phyloP scores from a whole-genome alignment of 352 stramenopile species.

The Elongisporangium anandrum region DNA sequence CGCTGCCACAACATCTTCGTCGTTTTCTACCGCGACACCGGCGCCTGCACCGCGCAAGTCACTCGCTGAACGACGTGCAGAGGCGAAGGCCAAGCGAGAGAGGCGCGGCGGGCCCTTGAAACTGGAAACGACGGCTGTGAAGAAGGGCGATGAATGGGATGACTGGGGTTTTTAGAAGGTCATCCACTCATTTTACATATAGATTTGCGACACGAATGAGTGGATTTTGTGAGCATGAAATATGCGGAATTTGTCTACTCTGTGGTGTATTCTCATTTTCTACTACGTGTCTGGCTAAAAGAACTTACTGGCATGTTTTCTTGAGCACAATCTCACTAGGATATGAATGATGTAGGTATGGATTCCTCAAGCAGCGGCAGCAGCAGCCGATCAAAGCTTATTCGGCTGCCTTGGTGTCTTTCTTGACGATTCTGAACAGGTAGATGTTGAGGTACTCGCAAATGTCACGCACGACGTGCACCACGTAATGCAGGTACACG shows the following conservation, averaged over 20 bases:
- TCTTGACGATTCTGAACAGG: conserved; percentile 73
- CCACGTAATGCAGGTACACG: conserved; percentile 81
- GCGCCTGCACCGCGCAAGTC: conserved; percentile 30
- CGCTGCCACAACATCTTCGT: conserved; percentile 3
- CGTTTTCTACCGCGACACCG: conserved; percentile 10
- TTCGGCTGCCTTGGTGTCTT: conserved; percentile 5
- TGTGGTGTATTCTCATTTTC: background rate
- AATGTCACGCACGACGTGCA: conserved; percentile 79
- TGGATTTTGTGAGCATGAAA: background rate
- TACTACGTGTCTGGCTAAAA: background rate
- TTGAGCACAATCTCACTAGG: background rate
- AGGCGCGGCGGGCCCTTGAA: conserved; percentile 50
- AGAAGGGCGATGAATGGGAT: conserved; percentile 69
- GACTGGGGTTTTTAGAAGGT: conserved; percentile 71
- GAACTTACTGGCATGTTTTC: background rate
- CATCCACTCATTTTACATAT: background rate
- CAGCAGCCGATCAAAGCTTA: background rate
- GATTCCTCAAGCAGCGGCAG: background rate
- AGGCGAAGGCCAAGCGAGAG: conserved; percentile 56
- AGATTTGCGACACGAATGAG: conserved; percentile 1
- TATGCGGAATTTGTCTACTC: background rate
- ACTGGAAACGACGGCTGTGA: conserved; percentile 29
- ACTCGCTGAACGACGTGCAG: conserved; percentile 43
- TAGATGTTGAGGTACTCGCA: conserved; percentile 85
- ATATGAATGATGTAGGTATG: background rate